Evolutionary conservation across 2,329 filamentous ascomycete genomes (phyloP).

Genomic region (Colletotrichum noveboracense): DNA sequence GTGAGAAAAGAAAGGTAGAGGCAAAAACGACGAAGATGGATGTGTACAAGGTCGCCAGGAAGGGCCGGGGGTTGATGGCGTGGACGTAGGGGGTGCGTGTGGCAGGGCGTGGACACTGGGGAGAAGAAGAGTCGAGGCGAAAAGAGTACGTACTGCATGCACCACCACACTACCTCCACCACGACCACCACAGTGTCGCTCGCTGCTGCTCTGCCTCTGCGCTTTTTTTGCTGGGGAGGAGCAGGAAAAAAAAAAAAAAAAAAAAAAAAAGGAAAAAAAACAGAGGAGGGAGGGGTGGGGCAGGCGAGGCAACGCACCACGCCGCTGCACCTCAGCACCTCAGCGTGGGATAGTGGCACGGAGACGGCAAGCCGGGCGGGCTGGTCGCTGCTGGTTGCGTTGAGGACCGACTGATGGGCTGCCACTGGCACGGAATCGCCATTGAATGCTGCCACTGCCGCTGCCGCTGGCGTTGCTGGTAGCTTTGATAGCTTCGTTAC

Average conservation of each 20-base stretch:
- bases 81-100: background rate
- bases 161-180: background rate
- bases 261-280: background rate
- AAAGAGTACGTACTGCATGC: background rate
- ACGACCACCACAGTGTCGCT: background rate
- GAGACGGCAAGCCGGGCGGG: slow-evolving; percentile 15
- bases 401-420: background rate
- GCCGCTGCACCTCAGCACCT: background rate
- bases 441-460: background rate
- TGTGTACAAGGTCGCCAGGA: background rate
- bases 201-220: background rate
- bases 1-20: background rate
- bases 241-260: background rate
- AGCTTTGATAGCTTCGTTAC: background rate
- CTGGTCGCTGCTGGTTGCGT: slow-evolving; percentile 15
- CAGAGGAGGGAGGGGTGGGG: background rate
- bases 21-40: background rate
- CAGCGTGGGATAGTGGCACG: slow-evolving; percentile 18
- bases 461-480: background rate
- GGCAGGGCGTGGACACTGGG: background rate
- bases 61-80: background rate
- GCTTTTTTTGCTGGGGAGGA: background rate
- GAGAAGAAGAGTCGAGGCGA: background rate
- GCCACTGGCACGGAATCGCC: background rate
- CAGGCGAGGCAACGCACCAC: background rate